Percentiles rank a stretch among this genome's conserved stretches.
Evolutionary conservation across 1,284 basidiomycete species (phyloP).

Genomic region (Stereum hirsutum): DNA sequence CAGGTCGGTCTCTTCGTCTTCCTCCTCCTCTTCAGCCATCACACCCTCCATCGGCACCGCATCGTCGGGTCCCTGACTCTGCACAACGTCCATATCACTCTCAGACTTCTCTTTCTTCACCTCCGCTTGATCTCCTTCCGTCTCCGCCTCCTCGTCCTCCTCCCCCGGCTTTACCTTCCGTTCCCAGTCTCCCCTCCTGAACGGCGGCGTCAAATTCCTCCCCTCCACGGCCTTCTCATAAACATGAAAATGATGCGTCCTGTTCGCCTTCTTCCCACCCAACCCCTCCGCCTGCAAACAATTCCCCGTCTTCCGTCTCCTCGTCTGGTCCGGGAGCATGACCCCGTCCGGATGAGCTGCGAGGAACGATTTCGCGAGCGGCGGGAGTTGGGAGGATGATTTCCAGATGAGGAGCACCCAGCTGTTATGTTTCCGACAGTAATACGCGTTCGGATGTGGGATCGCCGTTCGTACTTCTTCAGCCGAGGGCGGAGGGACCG

Average conservation of each 20-base stretch:
- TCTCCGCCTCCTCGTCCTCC: slow-evolving; percentile 5
- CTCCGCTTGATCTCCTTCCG: slow-evolving; percentile 3
- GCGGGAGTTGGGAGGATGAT: slow-evolving; percentile 47
- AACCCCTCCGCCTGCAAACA: slow-evolving; percentile 43
- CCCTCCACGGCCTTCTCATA: slow-evolving; percentile 63
- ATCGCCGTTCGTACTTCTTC: slow-evolving; percentile 58
- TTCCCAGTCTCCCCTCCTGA: slow-evolving; percentile 51
- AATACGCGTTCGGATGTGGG: slow-evolving; percentile 74
- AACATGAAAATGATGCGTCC: slow-evolving; percentile 72
- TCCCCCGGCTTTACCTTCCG: slow-evolving; percentile 30
- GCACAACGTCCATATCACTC: slow-evolving; percentile 3
- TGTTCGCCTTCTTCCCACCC: slow-evolving; percentile 38
- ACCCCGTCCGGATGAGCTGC: slow-evolving; percentile 19
- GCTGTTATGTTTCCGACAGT: slow-evolving; percentile 68
- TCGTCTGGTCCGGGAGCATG: slow-evolving; percentile 44
- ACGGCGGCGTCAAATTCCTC: slow-evolving; percentile 52
- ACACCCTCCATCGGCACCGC: not conserved
- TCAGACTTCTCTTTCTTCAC: slow-evolving; percentile 1
- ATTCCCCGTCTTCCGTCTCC: slow-evolving; percentile 37
- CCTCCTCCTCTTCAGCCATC: slow-evolving; percentile 19
- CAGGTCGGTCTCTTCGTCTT: slow-evolving; percentile 39
- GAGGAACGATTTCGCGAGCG: slow-evolving; percentile 44
- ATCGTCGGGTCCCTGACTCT: not conserved
- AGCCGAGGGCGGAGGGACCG: slow-evolving; percentile 27
- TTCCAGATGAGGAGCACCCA: slow-evolving; percentile 70